phyloP scores from a whole-genome alignment of 2,329 filamentous ascomycete species.

The Hypoxylon sp. region DNA sequence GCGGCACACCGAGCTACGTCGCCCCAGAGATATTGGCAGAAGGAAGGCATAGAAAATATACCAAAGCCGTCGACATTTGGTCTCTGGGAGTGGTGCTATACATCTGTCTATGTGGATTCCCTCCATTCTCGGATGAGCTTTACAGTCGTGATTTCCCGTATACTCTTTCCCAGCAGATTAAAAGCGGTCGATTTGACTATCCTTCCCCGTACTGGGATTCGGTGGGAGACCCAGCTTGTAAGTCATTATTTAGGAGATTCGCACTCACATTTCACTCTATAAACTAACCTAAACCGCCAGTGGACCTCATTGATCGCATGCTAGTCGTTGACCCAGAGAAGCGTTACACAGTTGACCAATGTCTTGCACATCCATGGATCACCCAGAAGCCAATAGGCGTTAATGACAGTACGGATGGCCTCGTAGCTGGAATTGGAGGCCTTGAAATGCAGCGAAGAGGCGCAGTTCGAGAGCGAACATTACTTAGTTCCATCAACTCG shows the following conservation, averaged over 20 bases:
- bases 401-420: constrained; percentile 90
- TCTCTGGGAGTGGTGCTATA: constrained; percentile 97
- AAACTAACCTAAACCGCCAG: constrained; percentile 53
- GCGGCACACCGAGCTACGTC: constrained; percentile 97
- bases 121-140: constrained; percentile 96
- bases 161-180: constrained; percentile 89
- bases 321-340: constrained; percentile 87
- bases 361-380: constrained; percentile 92
- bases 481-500: constrained; percentile 86
- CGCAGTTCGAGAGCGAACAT: constrained; percentile 83
- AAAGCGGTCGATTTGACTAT: constrained; percentile 89
- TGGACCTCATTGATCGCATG: constrained; percentile 96
- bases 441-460: constrained; percentile 90
- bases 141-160: constrained; percentile 86
- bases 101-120: constrained; percentile 96
- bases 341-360: constrained; percentile 90
- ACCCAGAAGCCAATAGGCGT: constrained; percentile 72
- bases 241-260: constrained; percentile 50
- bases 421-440: constrained; percentile 86
- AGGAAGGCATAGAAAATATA: constrained; percentile 86
- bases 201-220: constrained; percentile 96
- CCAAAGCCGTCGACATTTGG: constrained; percentile 96
- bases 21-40: constrained; percentile 95
- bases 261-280: constrained; percentile 8
- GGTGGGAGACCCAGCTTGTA: constrained; percentile 84